phyloP scores from a whole-genome alignment of 331 rosid genomes.

The Malus hybrid region DNA sequence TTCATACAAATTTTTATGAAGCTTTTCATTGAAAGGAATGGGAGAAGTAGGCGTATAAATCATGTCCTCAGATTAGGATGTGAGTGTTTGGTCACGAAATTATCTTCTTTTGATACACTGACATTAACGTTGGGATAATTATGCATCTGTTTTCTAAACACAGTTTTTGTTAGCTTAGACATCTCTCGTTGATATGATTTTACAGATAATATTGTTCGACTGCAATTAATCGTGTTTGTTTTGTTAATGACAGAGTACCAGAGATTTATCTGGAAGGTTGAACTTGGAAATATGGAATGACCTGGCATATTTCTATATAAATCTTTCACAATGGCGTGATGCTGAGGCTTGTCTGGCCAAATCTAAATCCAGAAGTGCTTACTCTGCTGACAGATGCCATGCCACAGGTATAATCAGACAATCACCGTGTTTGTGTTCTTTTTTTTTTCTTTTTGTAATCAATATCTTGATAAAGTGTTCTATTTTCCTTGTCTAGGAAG shows the following conservation, averaged over 20 bases:
- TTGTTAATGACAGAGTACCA: constrained; percentile 39
- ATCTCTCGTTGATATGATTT: neutral
- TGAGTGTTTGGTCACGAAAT: too few species aligned
- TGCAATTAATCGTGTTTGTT: neutral
- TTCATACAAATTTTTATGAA: neutral
- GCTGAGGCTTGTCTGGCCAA: constrained; percentile 72
- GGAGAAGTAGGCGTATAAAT: neutral
- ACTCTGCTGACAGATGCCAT: constrained; percentile 66
- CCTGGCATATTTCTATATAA: constrained; percentile 58
- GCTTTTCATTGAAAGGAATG: neutral
- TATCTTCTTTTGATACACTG: too few species aligned
- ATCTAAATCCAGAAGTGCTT: constrained; percentile 49
- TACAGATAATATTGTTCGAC: neutral
- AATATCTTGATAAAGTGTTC: neutral
- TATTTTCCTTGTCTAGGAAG: neutral
- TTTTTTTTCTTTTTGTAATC: neutral
- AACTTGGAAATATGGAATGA: constrained; percentile 86
- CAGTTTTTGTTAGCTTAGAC: neutral
- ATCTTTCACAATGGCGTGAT: constrained; percentile 62
- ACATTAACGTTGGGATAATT: too few species aligned
- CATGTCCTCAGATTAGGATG: neutral
- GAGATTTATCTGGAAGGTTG: constrained; percentile 44
- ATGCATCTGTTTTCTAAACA: neutral
- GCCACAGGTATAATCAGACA: constrained; percentile 42
- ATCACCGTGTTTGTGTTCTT: neutral